Conservation (phyloP, 495 filamentous ascomycete genomes). For the Hypomontagnella submonticulosa region DNA sequence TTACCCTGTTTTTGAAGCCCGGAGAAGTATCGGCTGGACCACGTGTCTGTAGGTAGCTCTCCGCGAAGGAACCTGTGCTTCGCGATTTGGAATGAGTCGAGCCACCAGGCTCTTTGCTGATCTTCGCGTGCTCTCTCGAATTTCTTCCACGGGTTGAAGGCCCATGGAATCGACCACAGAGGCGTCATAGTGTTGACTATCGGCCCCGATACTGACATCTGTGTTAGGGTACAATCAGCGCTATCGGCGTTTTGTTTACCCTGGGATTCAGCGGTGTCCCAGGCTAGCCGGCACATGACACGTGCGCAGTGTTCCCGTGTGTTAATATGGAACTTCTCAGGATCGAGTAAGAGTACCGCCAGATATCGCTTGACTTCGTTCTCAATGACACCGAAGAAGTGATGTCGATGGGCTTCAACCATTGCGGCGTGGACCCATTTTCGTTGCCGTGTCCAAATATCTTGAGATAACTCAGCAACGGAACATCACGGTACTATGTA, state of each 20-base stretch:
- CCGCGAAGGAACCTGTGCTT: conserved; percentile 53
- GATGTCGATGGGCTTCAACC: conserved; percentile 57
- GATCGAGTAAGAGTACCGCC: conserved; percentile 56
- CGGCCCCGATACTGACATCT: conserved; percentile 61
- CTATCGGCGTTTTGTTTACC: conserved; percentile 56
- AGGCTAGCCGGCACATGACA: conserved; percentile 60
- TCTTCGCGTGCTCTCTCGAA: conserved; percentile 56
- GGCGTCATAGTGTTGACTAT: conserved; percentile 61
- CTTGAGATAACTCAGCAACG: conserved; percentile 34
- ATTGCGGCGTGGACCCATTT: conserved; percentile 63
- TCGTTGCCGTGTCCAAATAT: conserved; percentile 58
- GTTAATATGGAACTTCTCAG: conserved; percentile 57
- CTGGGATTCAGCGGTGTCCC: conserved; percentile 57
- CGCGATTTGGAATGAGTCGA: conserved; percentile 53
- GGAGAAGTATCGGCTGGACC: conserved; percentile 59
- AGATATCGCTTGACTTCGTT: conserved; percentile 57
- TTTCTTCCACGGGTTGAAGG: conserved; percentile 58
- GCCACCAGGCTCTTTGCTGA: conserved; percentile 58
- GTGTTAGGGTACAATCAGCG: conserved; percentile 58
- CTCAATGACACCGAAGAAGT: conserved; percentile 62
- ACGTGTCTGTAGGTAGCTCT: conserved; percentile 55
- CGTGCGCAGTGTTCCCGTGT: conserved; percentile 59
- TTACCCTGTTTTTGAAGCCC: conserved; percentile 55
- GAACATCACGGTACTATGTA: background rate
- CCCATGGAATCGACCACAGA: conserved; percentile 54